Base-by-base conservation (phyloP, 441 rosid species). In the Gossypium gossypioides region DNA sequence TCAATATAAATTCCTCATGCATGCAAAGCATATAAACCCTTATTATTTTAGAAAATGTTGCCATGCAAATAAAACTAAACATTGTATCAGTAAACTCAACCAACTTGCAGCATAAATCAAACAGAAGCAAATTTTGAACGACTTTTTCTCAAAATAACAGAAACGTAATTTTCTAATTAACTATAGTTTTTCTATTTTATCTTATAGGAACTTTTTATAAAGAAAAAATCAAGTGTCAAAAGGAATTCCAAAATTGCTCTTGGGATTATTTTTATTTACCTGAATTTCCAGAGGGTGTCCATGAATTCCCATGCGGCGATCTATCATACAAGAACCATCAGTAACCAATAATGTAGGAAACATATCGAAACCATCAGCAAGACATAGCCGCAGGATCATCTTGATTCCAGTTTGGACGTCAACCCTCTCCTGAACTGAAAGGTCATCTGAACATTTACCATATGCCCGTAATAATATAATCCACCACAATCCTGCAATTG, bases 361-460 rank as follows among this genome's bases (percentile, higher is more conserved):
- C 98, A 91, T 91, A 77, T 91, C 97, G 74, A 93, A 93, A 67
- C 96, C 97, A 75, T 93, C 98, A 6, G 96, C 92, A 69, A 93
- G 85, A 79, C 95, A 90, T 37, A 91, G 78, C 81, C 82, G 88
- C 71, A 91, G 81, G 64, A 93, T 90, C 84, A 93, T 91, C 80
- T 88, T 93, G 72, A 93, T 89, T 59, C 98, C 98, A 79, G 98
- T 93, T 75, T 90, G 98, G 72, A 93, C 97, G 78, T 93, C 98
- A 46, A 93, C 86, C 80, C 98, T 89, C 79, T 86, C 97, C 82
- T 91, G 98, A 77, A 93, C 87, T 51, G 94, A 82, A 21, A 84
- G 87, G 74, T 93, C 98, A 6, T 95, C 96, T 0, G 96, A 86
- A 68, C 84, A 60, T 81, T 93, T 93, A 64, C 96, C 98, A 83